Evolutionary conservation across 2,329 filamentous ascomycete species (phyloP), one percentile per base, ranked within the genome.

Genomic region (Podosphaera xanthii): DNA sequence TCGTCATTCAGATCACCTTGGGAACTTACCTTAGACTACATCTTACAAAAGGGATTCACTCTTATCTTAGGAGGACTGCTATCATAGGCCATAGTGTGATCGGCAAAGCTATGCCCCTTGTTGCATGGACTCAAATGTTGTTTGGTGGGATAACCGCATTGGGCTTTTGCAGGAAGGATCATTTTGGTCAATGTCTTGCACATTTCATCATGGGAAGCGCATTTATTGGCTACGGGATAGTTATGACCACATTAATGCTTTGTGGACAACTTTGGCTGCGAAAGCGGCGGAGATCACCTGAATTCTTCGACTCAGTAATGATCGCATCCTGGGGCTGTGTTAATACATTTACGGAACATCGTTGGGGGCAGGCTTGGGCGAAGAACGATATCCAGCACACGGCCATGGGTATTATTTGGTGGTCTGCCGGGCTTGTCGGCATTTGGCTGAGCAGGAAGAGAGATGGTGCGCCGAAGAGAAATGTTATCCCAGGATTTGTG

Each of bases 381-480:
- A 82, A 80, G 71, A 97, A 96, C 68, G 92, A 98, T 70, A 81
- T 95, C 73, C 91, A 98, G 71, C 92, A 98, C 71, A 98, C 92
- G 0, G 87, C 86, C n/a, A 97, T 98, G 91, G 92, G 92, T n/a
- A 81, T 98, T 62, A 82, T 98, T 58, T 98, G 92, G 92, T 98
- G 91, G 91, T 86, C 83, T 66, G 91, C 92, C 6, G 92, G 92
- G 33, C 74, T 98, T 36, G 79, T 91, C 9, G 92, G 92, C 49
- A 78, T 98, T 58, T 98, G 91, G 92, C 76, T 98, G 46, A 94
- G 88, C 70, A 80, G 81, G 62, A 87, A 84, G 69, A 81, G 87
- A 60, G 82, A 91, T 63, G 91, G 92, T 58, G 77, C 81, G 49
- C 90, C 92, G 7, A 89, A 91, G 76, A 81, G 92, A 65, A 98